Evolutionary conservation across 163 green algal species (phyloP).

Genomic region (Prototheca stagnorum): DNA sequence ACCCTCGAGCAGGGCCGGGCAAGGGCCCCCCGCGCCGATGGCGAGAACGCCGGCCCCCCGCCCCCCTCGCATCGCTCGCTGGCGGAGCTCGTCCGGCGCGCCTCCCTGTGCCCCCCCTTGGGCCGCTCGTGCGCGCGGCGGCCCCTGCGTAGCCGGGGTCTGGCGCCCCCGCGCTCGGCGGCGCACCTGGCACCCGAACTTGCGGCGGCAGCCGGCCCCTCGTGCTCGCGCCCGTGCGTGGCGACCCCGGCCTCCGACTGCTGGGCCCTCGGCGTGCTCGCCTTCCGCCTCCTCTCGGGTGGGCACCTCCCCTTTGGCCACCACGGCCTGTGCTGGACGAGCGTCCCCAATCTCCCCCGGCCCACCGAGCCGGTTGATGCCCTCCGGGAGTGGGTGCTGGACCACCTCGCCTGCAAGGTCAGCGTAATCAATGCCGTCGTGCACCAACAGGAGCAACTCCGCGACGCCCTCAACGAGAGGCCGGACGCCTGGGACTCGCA

Average conservation of each 20-base stretch:
- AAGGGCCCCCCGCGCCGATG: too few species aligned
- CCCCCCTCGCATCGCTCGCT: too few species aligned
- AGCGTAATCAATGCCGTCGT: constrained; percentile 8
- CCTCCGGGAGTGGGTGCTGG: constrained; percentile 16
- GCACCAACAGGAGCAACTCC: background rate
- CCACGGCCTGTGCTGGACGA: constrained; percentile 10
- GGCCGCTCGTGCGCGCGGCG: background rate
- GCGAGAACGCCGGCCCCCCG: too few species aligned
- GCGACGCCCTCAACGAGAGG: too few species aligned
- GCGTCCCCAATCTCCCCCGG: constrained; percentile 15
- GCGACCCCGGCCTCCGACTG: constrained; percentile 10
- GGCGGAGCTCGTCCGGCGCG: background rate
- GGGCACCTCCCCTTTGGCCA: constrained; percentile 23
- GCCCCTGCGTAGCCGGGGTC: too few species aligned
- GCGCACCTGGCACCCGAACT: constrained; percentile 14
- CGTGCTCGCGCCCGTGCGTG: background rate
- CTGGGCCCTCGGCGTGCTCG: constrained; percentile 18
- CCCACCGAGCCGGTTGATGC: constrained; percentile 7
- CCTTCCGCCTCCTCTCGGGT: constrained; percentile 20
- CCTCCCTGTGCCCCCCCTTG: background rate
- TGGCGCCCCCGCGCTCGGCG: too few species aligned
- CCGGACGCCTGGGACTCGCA: too few species aligned
- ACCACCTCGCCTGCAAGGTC: constrained; percentile 12
- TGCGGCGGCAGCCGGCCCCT: background rate
- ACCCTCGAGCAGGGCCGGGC: too few species aligned